Base-by-base conservation (phyloP, 257 asterid genomes). In the Thymus quinquecostatus region DNA sequence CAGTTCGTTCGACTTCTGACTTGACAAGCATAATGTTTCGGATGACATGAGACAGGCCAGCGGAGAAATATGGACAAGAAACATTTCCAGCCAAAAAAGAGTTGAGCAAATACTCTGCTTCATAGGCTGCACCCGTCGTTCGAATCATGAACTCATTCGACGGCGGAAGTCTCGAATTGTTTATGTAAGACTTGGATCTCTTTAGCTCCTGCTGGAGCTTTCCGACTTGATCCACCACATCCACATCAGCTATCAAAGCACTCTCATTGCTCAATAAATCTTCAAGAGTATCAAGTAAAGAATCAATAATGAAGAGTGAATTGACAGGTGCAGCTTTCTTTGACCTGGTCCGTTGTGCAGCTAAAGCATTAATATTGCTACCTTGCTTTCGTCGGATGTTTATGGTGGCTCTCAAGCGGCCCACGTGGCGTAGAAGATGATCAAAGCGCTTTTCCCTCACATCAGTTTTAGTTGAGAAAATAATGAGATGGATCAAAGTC, bases 81-180 rank as follows among this genome's bases (percentile, higher is more conserved):
- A 51, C 73, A 77, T 70, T 69, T 49, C 55, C 61, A 8, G 41
- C 60, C 60, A 69, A 8, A 44, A 54, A 76, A 4, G 68, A 70
- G 66, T 34, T 33, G 58, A 76, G 12, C 7, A 70, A 36, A 33
- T 73, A 21, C 21, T 21, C 21, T 21, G 21, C 21, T 21, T 21
- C 0, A 21, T 21, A 21, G 21, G 21, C 21, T 21, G 21, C 21
- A 21, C 0, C 21, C 21, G 21, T 21, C 21, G 21, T 21, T 21
- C 21, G 21, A 21, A 21, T 21, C 21, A 21, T 21, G 21, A 21
- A 21, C 21, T 21, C 21, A 21, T 21, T 21, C 21, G 21, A 21
- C 21, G 21, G 21, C 21, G 21, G 21, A 21, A 21, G 21, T 21
- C 0, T 21, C 21, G 21, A 21, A 21, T 21, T 21, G 21, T 21